Base-by-base conservation (phyloP, 345 rosid genomes). In the Passiflora organensis region DNA sequence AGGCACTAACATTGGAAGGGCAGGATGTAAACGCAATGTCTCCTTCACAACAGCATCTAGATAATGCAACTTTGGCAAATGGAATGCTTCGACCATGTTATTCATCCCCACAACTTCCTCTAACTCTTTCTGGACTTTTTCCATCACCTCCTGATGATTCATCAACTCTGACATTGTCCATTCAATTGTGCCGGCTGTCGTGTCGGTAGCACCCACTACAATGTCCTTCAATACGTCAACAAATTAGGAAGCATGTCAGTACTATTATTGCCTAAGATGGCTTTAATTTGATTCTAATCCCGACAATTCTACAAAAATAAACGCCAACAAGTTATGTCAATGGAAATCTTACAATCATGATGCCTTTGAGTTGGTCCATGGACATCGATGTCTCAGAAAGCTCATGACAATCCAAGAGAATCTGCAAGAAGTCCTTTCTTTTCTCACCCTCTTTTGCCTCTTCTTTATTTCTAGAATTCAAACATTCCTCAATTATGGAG, bases 121-220 rank as follows among this genome's bases (percentile, higher is more conserved):
- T 11, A 82, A 0, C 32, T 82, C 87, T 42, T 62, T 47, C 16
- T 24, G n/a, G 11, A 53, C 64, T 51, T 62, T 79, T 13, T 57
- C 32, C 38, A 76, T 51, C 13, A 70, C 65, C 28, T 60, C 56
- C 0, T 58, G 80, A 51, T 79, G 67, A n/a, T 63, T 50, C 24
- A 77, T 37, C 0, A 82, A 38, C 58, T 77, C 80, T 0, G 84
- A 57, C 82, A 82, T 77, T 17, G 74, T 67, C 69, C 80, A 82
- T 13, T 77, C 87, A 0, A 75, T 43, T 13, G 48, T 71, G 2
- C 77, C 77, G 0, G 78, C 57, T 1, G 79, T 71, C 2, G 84
- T 79, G 58, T 61, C 58, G 14, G 58, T 52, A 8, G 51, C 58
- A 16, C 57, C 51, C 9, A 51, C 38, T 4, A 52, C 58, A n/a